These are phyloP conservation scores for Ceratobasidium sp. DNA, from an alignment of 1,284 basidiomycete species.

Conservation along the genomic window DNA sequence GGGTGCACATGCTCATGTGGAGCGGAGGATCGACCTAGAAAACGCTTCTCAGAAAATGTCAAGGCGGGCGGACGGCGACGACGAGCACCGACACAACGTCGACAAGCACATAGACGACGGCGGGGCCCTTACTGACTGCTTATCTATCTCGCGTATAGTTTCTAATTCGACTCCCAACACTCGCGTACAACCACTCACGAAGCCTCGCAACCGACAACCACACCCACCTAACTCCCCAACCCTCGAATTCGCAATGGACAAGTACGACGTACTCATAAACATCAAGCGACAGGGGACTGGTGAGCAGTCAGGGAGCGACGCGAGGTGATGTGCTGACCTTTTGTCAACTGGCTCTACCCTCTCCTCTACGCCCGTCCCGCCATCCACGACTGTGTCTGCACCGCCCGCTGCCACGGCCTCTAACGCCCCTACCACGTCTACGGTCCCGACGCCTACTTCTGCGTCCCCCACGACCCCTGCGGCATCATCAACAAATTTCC, in stretches of 20 bases:
- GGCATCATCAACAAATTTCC: not conserved
- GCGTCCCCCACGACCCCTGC: conserved; percentile 5
- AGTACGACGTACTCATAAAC: conserved; percentile 40
- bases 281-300: conserved; percentile 38
- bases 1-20: conserved; percentile 37
- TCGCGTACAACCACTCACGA: conserved; percentile 44
- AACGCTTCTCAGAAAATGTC: not conserved
- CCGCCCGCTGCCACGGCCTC: not conserved
- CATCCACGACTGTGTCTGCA: conserved; percentile 12
- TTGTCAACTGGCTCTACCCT: conserved; percentile 14
- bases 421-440: not conserved
- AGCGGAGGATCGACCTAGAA: not conserved
- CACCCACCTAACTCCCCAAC: not conserved
- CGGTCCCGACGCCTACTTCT: not conserved
- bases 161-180: conserved; percentile 32
- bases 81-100: conserved; percentile 22
- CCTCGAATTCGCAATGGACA: conserved; percentile 32
- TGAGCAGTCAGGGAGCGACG: conserved; percentile 1
- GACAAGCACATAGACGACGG: not conserved
- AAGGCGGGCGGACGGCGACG: conserved; percentile 5
- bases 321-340: conserved; percentile 22
- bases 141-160: not conserved
- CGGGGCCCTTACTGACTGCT: not conserved
- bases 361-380: not conserved
- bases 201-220: conserved; percentile 38